These are phyloP conservation scores for Capsaspora owczarzaki DNA, from an alignment of 78 protist genomes.

Conservation along the genomic window DNA sequence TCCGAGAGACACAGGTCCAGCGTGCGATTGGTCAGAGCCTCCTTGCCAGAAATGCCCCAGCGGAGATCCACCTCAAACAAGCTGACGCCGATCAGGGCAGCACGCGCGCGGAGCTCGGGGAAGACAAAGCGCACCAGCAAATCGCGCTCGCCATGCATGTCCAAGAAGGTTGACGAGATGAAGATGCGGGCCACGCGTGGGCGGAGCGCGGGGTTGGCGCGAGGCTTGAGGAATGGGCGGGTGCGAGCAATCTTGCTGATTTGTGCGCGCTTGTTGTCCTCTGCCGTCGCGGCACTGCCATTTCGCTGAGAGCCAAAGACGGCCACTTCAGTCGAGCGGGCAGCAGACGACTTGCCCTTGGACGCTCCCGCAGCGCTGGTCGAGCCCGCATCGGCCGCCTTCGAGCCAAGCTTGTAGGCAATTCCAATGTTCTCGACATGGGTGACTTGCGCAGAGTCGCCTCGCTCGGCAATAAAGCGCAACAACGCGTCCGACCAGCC, in stretches of 20 bases:
- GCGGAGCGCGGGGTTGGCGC: neutral
- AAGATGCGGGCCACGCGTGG: slow-evolving; percentile 8
- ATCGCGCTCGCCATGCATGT: slow-evolving; percentile 75
- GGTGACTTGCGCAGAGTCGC: slow-evolving; percentile 17
- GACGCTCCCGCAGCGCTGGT: too few species aligned
- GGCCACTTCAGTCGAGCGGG: neutral
- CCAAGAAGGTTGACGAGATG: slow-evolving; percentile 57
- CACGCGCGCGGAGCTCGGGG: slow-evolving; percentile 47
- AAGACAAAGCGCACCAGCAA: slow-evolving; percentile 40
- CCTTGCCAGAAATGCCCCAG: slow-evolving; percentile 74
- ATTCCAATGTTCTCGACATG: slow-evolving; percentile 12
- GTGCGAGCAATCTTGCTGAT: too few species aligned
- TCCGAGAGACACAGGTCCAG: slow-evolving; percentile 51
- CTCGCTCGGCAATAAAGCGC: slow-evolving; percentile 70
- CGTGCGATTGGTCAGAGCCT: neutral
- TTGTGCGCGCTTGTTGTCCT: too few species aligned
- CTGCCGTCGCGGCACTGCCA: too few species aligned
- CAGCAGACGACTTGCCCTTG: neutral
- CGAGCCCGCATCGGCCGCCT: neutral
- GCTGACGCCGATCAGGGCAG: neutral
- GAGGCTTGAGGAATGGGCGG: neutral
- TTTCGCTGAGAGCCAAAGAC: too few species aligned
- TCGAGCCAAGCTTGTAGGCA: neutral
- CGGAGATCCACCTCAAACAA: slow-evolving; percentile 61
- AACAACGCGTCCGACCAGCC: slow-evolving; percentile 71